phyloP scores from a whole-genome alignment of 495 filamentous ascomycete genomes.

The Elasticomyces elasticus region DNA sequence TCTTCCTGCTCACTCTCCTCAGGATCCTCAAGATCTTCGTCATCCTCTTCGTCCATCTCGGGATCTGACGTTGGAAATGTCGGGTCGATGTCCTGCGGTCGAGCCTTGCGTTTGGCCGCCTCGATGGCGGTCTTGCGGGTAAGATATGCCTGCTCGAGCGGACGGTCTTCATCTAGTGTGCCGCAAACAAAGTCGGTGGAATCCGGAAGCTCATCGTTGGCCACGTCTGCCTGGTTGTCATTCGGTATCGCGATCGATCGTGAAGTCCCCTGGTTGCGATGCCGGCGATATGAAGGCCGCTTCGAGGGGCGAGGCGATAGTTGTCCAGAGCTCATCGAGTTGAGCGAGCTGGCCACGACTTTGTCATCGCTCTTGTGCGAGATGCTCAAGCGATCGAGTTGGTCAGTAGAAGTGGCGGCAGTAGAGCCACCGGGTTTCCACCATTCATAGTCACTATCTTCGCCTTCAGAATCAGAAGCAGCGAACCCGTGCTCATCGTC shows the following conservation, averaged over 20 bases:
- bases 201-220: conserved; percentile 63
- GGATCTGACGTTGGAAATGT: conserved; percentile 91
- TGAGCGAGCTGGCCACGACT: conserved; percentile 54
- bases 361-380: conserved; percentile 16
- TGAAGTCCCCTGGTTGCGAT: conserved; percentile 24
- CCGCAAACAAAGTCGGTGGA: conserved; percentile 98
- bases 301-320: conserved; percentile 25
- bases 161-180: conserved; percentile 88
- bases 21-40: conserved; percentile 47
- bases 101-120: conserved; percentile 62
- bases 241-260: conserved; percentile 32
- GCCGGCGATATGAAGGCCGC: conserved; percentile 30
- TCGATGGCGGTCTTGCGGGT: conserved; percentile 72
- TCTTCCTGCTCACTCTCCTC: conserved; percentile 48
- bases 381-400: conserved; percentile 36
- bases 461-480: conserved; percentile 75
- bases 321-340: conserved; percentile 43
- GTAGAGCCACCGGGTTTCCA: conserved; percentile 60
- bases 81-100: conserved; percentile 93
- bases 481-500: conserved; percentile 93
- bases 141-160: conserved; percentile 85
- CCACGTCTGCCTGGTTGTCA: conserved; percentile 53
- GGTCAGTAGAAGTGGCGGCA: conserved; percentile 45
- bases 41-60: conserved; percentile 59
- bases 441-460: conserved; percentile 64